A percentile compares a stretch with the other conserved stretches of the same genome.
phyloP scores from a whole-genome alignment of 495 filamentous ascomycete genomes.

The Amphirosellinia nigrospora region DNA sequence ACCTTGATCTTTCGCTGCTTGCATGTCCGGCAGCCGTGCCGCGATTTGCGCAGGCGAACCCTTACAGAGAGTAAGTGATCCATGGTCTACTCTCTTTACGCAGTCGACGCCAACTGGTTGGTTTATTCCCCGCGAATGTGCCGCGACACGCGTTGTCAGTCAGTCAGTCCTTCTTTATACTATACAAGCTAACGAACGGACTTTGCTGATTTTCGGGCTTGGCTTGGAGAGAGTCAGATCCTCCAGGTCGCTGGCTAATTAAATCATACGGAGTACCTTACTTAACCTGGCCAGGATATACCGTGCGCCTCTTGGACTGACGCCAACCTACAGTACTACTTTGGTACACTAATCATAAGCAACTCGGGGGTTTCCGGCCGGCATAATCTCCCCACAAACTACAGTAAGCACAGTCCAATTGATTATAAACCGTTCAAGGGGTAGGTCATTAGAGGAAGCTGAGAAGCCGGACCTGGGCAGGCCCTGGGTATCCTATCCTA shows the following conservation, averaged over 20 bases:
- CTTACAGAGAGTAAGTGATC: slow-evolving; percentile 1
- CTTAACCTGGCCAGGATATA: not conserved
- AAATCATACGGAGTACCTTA: slow-evolving; percentile 2
- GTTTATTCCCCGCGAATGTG: slow-evolving; percentile 1
- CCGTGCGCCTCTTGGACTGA: not conserved
- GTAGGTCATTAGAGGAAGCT: not conserved
- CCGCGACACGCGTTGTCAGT: not conserved
- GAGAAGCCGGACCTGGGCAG: not conserved
- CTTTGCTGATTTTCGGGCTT: not conserved
- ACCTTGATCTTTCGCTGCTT: slow-evolving; percentile 27
- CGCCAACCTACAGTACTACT: not conserved
- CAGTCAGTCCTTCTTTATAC: no score
- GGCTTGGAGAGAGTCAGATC: not conserved
- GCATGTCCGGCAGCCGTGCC: slow-evolving; percentile 24
- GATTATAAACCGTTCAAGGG: not conserved
- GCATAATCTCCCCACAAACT: not conserved
- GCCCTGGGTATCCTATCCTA: no score
- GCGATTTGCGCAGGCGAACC: slow-evolving; percentile 24
- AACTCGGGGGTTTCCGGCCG: not conserved
- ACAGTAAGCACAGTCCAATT: not conserved
- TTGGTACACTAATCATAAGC: slow-evolving; percentile 22
- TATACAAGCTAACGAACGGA: not conserved
- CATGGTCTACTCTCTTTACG: not conserved
- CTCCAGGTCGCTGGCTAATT: not conserved
- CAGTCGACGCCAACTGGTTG: not conserved